Conservation (phyloP, 225 moss, liverwort and hornwort species). For the Straminergon stramineum region DNA sequence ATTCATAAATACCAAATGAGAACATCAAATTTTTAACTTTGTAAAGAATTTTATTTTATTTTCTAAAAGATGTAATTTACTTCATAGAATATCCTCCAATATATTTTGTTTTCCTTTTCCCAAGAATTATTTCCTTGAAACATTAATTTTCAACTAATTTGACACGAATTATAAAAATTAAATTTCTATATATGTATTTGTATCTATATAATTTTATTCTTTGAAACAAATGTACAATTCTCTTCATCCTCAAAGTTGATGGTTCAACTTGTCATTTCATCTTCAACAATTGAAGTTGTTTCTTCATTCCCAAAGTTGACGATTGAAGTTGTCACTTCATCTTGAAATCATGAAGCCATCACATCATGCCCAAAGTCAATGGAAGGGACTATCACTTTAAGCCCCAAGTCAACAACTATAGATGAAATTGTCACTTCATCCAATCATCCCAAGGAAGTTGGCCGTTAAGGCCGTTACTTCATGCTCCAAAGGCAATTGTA, state of each 20-base stretch:
- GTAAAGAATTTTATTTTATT: not conserved
- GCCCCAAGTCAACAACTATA: accelerated
- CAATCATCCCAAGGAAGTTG: not conserved
- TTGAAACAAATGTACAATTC: not conserved
- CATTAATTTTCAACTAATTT: not conserved
- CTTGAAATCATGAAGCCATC: not conserved
- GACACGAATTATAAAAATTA: not conserved
- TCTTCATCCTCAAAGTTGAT: not conserved
- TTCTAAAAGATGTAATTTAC: not conserved
- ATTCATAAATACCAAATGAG: not conserved
- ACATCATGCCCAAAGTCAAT: accelerated
- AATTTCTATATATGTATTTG: not conserved
- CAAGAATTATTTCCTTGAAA: not conserved
- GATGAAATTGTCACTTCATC: not conserved
- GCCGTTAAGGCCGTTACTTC: not conserved
- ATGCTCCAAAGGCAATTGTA: too few species aligned
- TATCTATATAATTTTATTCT: not conserved
- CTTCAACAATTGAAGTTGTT: not conserved
- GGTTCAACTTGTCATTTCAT: too few species aligned
- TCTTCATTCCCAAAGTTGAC: not conserved
- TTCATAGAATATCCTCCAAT: not conserved
- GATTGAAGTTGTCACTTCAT: not conserved
- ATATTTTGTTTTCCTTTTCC: not conserved
- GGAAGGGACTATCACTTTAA: accelerated
- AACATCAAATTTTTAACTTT: not conserved